Conservation (phyloP, 2,329 filamentous ascomycete species). For the Coniochaeta sp. region DNA sequence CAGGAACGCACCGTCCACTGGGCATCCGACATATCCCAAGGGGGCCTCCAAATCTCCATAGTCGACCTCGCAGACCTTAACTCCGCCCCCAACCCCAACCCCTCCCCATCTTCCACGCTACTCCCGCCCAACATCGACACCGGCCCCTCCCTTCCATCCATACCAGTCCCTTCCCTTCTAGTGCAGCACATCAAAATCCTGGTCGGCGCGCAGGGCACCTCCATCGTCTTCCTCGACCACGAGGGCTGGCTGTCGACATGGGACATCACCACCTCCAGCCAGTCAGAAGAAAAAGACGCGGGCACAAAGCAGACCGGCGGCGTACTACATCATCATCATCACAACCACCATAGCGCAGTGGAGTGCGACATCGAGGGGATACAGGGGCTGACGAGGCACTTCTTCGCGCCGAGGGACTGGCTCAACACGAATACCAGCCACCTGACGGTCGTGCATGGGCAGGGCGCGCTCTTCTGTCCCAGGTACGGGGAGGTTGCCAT, state of each 20-base stretch:
- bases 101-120: not conserved
- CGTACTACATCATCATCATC: not conserved
- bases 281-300: not conserved
- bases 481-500: conserved; percentile 4
- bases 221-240: conserved; percentile 1
- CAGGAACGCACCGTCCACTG: not conserved
- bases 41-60: not conserved
- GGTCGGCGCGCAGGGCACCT: not conserved
- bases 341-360: not conserved
- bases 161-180: not conserved
- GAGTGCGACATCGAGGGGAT: not conserved
- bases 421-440: conserved; percentile 3
- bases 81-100: not conserved
- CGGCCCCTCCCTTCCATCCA: not conserved
- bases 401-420: conserved; percentile 4
- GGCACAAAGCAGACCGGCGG: not conserved
- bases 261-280: not conserved
- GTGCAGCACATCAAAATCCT: not conserved
- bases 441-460: not conserved
- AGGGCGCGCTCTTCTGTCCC: conserved; percentile 2
- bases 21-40: not conserved
- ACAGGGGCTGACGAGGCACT: not conserved
- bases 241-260: conserved; percentile 3
- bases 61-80: not conserved
- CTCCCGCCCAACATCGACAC: not conserved